Percentiles rank a stretch among this genome's conserved stretches.
phyloP scores from a whole-genome alignment of 2,329 filamentous ascomycete genomes.

The Myriangium duriaei region DNA sequence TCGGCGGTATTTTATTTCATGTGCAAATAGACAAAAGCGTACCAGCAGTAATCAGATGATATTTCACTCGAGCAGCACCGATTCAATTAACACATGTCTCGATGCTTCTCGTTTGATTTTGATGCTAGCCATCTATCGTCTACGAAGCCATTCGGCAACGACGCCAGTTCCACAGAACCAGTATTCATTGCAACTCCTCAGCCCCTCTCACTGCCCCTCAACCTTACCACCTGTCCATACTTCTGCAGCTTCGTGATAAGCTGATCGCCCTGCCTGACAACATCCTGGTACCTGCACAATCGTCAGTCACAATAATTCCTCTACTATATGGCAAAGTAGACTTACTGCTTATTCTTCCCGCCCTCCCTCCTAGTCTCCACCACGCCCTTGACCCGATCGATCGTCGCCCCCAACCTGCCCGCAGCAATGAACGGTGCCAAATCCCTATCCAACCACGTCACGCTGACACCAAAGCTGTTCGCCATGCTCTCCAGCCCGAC shows the following conservation, averaged over 20 bases:
- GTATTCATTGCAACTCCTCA: too few relatives aligned
- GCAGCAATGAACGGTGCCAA: slow-evolving; percentile 94
- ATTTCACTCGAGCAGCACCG: too few relatives aligned
- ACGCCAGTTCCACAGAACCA: too few relatives aligned
- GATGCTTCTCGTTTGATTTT: too few relatives aligned
- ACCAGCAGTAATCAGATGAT: too few relatives aligned
- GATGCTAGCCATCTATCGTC: too few relatives aligned
- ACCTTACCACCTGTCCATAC: slow-evolving; percentile 89
- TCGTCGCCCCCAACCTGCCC: slow-evolving; percentile 88
- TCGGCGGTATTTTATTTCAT: too few relatives aligned
- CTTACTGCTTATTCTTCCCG: slow-evolving; percentile 91
- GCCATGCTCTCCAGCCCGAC: slow-evolving; percentile 98
- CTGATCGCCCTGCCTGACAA: slow-evolving; percentile 94
- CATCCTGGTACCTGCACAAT: slow-evolving; percentile 59
- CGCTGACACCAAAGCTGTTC: slow-evolving; percentile 87
- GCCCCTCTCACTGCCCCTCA: slow-evolving; percentile 88
- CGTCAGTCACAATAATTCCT: slow-evolving; percentile 4
- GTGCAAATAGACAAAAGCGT: too few relatives aligned
- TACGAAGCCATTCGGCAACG: too few relatives aligned
- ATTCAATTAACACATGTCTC: too few relatives aligned
- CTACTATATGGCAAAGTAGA: slow-evolving; percentile 3
- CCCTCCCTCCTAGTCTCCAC: slow-evolving; percentile 97
- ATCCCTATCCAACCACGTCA: slow-evolving; percentile 91
- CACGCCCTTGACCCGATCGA: slow-evolving; percentile 90
- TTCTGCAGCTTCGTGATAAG: slow-evolving; percentile 98